These are phyloP conservation scores for Pleurotus salmoneostramineus DNA, from an alignment of 768 basidiomycete genomes.

Conservation along the genomic window DNA sequence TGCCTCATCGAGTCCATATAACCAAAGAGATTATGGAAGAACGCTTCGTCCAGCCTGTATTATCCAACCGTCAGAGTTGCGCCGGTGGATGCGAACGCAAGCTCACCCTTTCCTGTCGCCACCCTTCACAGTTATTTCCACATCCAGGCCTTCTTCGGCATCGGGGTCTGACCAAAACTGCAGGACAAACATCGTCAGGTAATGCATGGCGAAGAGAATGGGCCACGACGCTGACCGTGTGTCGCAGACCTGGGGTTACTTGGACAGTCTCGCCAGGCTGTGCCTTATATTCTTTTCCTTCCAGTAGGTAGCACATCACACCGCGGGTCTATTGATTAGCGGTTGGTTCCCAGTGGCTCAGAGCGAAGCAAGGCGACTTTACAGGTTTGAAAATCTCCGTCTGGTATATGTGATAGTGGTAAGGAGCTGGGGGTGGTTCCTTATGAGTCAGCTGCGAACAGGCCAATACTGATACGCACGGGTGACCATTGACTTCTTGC, in stretches of 20 bases:
- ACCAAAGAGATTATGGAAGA: slow-evolving; percentile 4
- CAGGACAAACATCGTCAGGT: not conserved
- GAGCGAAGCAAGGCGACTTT: not conserved
- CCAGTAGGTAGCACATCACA: slow-evolving; percentile 6
- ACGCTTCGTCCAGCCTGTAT: slow-evolving; percentile 1
- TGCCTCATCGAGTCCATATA: slow-evolving; percentile 2
- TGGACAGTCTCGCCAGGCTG: not conserved
- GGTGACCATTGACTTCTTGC: not conserved
- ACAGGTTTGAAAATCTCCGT: slow-evolving; percentile 3
- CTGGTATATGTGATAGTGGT: slow-evolving; percentile 3
- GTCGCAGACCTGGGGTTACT: not conserved
- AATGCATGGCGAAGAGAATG: not conserved
- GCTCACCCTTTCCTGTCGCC: slow-evolving; percentile 1
- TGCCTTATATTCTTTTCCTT: slow-evolving; percentile 1
- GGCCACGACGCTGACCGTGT: not conserved
- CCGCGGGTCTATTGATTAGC: slow-evolving; percentile 1
- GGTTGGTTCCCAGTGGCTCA: not conserved
- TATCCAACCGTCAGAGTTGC: not conserved
- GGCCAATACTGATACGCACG: not conserved
- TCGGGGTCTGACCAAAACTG: slow-evolving; percentile 2
- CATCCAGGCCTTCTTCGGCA: slow-evolving; percentile 2
- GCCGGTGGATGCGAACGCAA: not conserved
- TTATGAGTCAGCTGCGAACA: not conserved
- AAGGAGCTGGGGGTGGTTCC: not conserved
- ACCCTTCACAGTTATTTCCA: not conserved